A percentile compares a stretch with the other conserved stretches of the same genome.
These are phyloP conservation scores for Ephemerocybe angulata DNA, from an alignment of 768 basidiomycete species.

Conservation along the genomic window DNA sequence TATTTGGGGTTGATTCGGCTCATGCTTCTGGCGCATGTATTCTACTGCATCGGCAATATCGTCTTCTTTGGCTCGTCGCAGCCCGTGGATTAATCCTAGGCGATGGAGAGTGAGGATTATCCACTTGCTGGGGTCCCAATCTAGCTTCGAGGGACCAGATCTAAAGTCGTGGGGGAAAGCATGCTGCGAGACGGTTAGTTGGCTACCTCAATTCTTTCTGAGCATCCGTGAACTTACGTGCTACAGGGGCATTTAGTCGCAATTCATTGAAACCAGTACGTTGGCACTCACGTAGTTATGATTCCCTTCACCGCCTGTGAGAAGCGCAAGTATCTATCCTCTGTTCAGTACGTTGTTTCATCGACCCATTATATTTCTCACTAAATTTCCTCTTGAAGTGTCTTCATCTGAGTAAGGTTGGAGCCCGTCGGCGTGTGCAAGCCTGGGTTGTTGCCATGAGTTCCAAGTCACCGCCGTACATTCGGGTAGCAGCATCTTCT, in stretches of 20 bases:
- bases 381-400: slow-evolving; percentile 70
- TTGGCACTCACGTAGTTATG: slow-evolving; percentile 61
- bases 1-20: neutral
- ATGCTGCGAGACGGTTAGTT: slow-evolving; percentile 40
- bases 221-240: slow-evolving; percentile 7
- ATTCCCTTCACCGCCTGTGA: slow-evolving; percentile 76
- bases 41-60: slow-evolving; percentile 47
- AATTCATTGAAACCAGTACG: neutral
- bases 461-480: neutral
- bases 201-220: neutral
- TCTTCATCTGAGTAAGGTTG: slow-evolving; percentile 81
- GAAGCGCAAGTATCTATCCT: slow-evolving; percentile 64
- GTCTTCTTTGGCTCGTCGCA: slow-evolving; percentile 46
- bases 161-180: slow-evolving; percentile 78
- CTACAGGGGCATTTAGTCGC: neutral
- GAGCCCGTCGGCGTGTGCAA: slow-evolving; percentile 80
- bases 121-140: slow-evolving; percentile 86
- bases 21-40: slow-evolving; percentile 46
- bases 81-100: slow-evolving; percentile 42
- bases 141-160: slow-evolving; percentile 53
- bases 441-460: slow-evolving; percentile 28
- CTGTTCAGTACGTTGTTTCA: neutral
- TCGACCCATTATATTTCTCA: slow-evolving; percentile 27
- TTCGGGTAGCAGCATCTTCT: slow-evolving; percentile 21
- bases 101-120: slow-evolving; percentile 52